Conservation (phyloP, 768 basidiomycete genomes). For the Pulveroboletus sp. region DNA sequence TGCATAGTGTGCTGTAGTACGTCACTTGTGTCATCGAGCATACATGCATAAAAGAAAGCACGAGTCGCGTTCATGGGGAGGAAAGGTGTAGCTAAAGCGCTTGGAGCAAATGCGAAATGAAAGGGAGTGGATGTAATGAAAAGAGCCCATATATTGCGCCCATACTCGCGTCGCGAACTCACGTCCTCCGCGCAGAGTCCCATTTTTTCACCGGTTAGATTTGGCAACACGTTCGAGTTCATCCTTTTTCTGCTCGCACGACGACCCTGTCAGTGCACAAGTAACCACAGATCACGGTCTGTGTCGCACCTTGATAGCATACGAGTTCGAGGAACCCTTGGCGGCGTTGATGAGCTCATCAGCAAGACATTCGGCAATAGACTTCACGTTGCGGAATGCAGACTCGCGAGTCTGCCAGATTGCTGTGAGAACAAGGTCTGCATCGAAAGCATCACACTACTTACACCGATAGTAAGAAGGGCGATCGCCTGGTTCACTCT, state of each 20-base stretch:
- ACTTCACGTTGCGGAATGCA: constrained; percentile 99
- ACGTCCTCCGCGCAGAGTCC: neutral
- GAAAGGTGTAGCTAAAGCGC: neutral
- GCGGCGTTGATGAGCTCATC: constrained; percentile 99
- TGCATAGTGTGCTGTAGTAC: neutral
- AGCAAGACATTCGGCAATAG: constrained; percentile 96
- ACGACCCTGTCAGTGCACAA: neutral
- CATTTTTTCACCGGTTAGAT: constrained; percentile 88
- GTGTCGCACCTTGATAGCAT: constrained; percentile 87
- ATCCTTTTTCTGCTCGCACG: constrained; percentile 79
- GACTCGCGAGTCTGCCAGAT: constrained; percentile 87
- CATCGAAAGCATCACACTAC: constrained; percentile 25
- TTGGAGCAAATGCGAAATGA: constrained; percentile 8
- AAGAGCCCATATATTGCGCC: constrained; percentile 21
- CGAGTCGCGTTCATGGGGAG: constrained; percentile 26
- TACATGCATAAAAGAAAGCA: constrained; percentile 20
- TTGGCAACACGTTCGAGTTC: constrained; percentile 99
- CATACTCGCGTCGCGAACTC: constrained; percentile 21
- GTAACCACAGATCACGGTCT: neutral
- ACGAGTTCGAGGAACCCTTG: constrained; percentile 99
- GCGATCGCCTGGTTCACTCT: constrained; percentile 97
- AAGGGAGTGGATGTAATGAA: constrained; percentile 4
- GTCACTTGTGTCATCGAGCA: constrained; percentile 5
- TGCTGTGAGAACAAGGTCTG: constrained; percentile 2
- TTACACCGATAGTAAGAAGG: constrained; percentile 91